Evolutionary conservation across 371 early-diverging fungal genomes (phyloP).

Genomic region (Parasitella parasitica): DNA sequence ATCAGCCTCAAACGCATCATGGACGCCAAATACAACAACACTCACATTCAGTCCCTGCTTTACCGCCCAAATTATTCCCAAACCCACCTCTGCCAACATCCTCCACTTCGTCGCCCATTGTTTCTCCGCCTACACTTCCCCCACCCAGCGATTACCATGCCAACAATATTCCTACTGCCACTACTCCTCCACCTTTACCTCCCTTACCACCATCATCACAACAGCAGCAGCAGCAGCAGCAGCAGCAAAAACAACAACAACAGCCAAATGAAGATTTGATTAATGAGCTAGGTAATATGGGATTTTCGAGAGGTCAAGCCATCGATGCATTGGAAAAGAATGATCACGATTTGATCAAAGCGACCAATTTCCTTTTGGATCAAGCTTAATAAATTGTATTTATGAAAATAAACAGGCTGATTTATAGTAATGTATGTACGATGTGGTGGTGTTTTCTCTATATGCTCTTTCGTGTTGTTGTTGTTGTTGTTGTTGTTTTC

Average conservation of each 20-base stretch:
- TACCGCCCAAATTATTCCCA: constrained; percentile 25
- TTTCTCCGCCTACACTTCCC: constrained; percentile 10
- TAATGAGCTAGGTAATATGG: constrained; percentile 72
- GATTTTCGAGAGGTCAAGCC: constrained; percentile 75
- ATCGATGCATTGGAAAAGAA: constrained; percentile 78
- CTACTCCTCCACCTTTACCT: constrained; percentile 15
- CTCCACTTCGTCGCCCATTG: constrained; percentile 13
- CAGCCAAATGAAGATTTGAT: constrained; percentile 18
- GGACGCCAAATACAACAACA: not conserved
- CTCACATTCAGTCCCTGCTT: constrained; percentile 12
- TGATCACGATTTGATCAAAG: constrained; percentile 74
- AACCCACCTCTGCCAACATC: constrained; percentile 14
- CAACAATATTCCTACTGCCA: not conserved
- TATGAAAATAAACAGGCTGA: not conserved
- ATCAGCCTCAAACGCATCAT: constrained; percentile 7
- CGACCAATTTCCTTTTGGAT: constrained; percentile 82
- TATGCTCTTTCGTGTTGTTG: not conserved
- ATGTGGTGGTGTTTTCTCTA: not conserved
- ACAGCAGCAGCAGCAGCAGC: not conserved
- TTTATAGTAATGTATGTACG: not conserved
- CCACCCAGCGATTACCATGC: constrained; percentile 11
- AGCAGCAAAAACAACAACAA: no score
- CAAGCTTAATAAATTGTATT: constrained; percentile 20
- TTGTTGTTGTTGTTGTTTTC: not conserved
- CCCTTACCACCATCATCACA: constrained; percentile 5